Conservation (phyloP, 805 yeast species). For the Metschnikowia vanudenii region DNA sequence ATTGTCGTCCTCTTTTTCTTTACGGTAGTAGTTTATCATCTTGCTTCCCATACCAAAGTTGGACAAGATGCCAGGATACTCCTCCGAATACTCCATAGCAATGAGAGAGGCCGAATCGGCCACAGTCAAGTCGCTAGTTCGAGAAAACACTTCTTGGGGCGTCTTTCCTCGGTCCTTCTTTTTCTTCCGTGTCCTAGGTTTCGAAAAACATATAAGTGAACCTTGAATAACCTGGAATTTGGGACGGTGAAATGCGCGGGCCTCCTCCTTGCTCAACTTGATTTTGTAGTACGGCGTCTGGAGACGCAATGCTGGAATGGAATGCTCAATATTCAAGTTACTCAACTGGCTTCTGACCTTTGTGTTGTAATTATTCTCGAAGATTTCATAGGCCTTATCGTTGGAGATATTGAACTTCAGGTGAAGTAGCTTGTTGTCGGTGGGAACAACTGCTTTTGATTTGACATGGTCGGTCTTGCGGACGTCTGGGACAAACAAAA, state of each 20-base stretch:
- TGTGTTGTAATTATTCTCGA: conserved; percentile 83
- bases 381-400: conserved; percentile 78
- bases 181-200: conserved; percentile 72
- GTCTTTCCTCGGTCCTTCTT: conserved; percentile 88
- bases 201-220: conserved; percentile 70
- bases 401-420: conserved; percentile 80
- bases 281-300: conserved; percentile 93
- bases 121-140: conserved; percentile 71
- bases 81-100: conserved; percentile 87
- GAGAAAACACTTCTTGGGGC: conserved; percentile 66
- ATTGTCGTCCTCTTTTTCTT: conserved; percentile 73
- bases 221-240: conserved; percentile 75
- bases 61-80: conserved; percentile 75
- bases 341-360: conserved; percentile 92
- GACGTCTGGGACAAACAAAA: conserved; percentile 59
- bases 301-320: conserved; percentile 79
- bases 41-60: conserved; percentile 96
- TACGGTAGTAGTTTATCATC: conserved; percentile 88
- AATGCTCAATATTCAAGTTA: conserved; percentile 85
- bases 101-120: conserved; percentile 81
- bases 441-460: conserved; percentile 45
- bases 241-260: conserved; percentile 80
- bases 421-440: conserved; percentile 52
- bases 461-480: conserved; percentile 17
- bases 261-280: conserved; percentile 59